Conservation (phyloP, 371 early-diverging fungal genomes). For the Globomyces sp. region DNA sequence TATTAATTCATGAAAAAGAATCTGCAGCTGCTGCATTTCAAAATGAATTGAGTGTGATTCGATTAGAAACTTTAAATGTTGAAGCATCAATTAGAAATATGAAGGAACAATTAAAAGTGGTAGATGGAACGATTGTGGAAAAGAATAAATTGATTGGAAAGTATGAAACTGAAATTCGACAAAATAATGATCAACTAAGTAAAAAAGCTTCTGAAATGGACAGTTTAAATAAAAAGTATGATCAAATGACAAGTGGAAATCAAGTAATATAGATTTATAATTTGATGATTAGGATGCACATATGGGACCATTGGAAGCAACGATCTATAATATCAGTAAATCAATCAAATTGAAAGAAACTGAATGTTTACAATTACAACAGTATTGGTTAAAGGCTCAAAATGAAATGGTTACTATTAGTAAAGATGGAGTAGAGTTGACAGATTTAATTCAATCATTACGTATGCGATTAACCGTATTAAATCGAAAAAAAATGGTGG, state of each 20-base stretch:
- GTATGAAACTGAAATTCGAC: conserved; percentile 56
- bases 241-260: conserved; percentile 41
- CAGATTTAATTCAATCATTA: conserved; percentile 47
- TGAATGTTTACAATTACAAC: conserved; percentile 51
- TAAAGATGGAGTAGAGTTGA: conserved; percentile 37
- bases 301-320: conserved; percentile 57
- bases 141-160: conserved; percentile 50
- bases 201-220: conserved; percentile 57
- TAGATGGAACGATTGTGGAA: conserved; percentile 41
- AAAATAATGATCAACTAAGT: conserved; percentile 51
- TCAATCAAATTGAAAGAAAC: conserved; percentile 45
- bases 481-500: conserved; percentile 50
- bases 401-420: conserved; percentile 53
- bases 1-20: conserved; percentile 51
- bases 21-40: conserved; percentile 37
- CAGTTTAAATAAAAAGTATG: conserved; percentile 55
- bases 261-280: conserved; percentile 13
- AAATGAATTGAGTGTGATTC: conserved; percentile 46
- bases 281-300: conserved; percentile 33
- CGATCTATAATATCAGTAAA: conserved; percentile 53
- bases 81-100: conserved; percentile 26
- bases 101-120: conserved; percentile 29
- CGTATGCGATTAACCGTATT: conserved; percentile 51
- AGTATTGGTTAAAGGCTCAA: conserved; percentile 55
- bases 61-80: conserved; percentile 41